Base-by-base conservation (phyloP, 1,284 basidiomycete species). In the Chiua sp. region DNA sequence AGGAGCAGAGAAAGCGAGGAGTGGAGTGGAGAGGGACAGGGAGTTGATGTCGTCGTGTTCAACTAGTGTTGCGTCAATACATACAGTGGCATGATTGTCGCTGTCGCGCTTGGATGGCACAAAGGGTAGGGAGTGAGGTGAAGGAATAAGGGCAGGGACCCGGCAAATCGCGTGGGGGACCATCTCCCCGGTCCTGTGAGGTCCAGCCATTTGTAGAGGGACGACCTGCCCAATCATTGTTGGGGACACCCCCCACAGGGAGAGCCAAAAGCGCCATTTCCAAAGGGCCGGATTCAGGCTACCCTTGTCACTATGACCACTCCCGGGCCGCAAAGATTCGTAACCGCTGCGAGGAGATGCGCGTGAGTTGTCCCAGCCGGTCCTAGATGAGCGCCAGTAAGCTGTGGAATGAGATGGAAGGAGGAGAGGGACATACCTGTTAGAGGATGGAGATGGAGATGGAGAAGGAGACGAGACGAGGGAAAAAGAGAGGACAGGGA, bases 281-380 rank as follows among this genome's bases (percentile, higher is more conserved):
- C 77, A 72, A 69, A 35, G 77, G 77, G 51, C 75, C 72, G 51
- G 79, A 78, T 64, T n/a, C n/a, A n/a, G n/a, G n/a, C 82, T 76
- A 68, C 78, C 68, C 79, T 82, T 80, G 67, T 84, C 83, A 50
- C 66, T 77, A 57, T 67, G 76, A 20, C 78, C 80, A 59, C 81
- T 78, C n/a, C n/a, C n/a, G n/a, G n/a, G n/a, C 66, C 84, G 78
- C 61, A 75, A 71, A 47, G 82, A 70, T 56, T 76, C 80, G 70
- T 80, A 85, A 57, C 83, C 80, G 63, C 85, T 80, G 65, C 87
- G 87, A 72, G 81, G 78, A 69, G 84, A 81, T 71, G 86, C 81
- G 67, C 82, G 86, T 77, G 87, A 83, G 77, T 87, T 88, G 82
- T 82, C 79, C 90, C 88, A 92, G 82, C 83, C 85, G 81, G 82